Evolutionary conservation across 768 basidiomycete genomes (phyloP), one percentile per base, ranked within the genome.

Genomic region (Multifurca ochricompacta): DNA sequence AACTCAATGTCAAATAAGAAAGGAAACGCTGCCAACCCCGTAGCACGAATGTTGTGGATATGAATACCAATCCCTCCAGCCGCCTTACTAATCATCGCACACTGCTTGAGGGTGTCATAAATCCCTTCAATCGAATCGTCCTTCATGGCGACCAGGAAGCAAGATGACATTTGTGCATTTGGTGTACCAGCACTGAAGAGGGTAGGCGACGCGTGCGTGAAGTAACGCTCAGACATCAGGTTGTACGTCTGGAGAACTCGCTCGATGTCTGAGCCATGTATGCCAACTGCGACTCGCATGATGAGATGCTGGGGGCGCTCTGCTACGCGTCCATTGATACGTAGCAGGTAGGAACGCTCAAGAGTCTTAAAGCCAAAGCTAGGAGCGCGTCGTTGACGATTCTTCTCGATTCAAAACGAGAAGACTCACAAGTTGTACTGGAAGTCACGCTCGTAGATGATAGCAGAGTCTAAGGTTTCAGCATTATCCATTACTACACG

Each of bases 331-430:
- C 92, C 91, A 66, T 95, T 81, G 71, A 98, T 83, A 54, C 93
- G 85, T 37, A 99, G 84, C 6, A 98, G 82, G 70, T 99, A 99
- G 1, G 94, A 97, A 30, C 94, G 87, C 71, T 99, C 96, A 30
- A 99, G 83, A 3, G 96, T 99, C 71, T 99, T 99, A 82, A 98
- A 98, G n/a, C 96, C 96, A 65, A 99, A 99, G 73, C 88, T 91
- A 48, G 19, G 10, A 3, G 36, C 39, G 30, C 47, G 18, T 27
- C 43, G 41, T 56, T 52, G 34, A 53, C 35, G 11, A 39, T 4
- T 39, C 3, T 46, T 53, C 45, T 13, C 37, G 9, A 47, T 23
- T 32, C 45, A 41, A n/a, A 19, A 31, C 28, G 21, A 13, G 31
- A 5, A 0, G 9, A 72, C 89, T 36, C 52, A 94, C 91, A 72